Evolutionary conservation across 768 basidiomycete species (phyloP), one percentile per base, ranked within the genome.

Genomic region (Kwoniella shandongensis): DNA sequence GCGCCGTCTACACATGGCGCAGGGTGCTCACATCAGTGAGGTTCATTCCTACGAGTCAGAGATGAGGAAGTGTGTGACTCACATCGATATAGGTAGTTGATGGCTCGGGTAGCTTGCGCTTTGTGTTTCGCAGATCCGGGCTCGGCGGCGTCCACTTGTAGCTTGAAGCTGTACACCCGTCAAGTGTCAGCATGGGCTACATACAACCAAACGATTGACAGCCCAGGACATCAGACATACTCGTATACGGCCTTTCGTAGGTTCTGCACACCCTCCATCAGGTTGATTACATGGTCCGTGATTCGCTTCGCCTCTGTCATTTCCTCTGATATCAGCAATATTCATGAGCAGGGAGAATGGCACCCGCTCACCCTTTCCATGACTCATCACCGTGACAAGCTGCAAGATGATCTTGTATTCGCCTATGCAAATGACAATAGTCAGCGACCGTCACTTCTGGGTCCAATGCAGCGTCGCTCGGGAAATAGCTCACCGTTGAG

Each of bases 321-420:
- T 51, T 45, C 27, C n/a, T 40, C 44, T 6, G 20, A 23, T 41
- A 46, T 35, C 22, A 42, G 41, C 25, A 4, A 25, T 13, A 15
- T 40, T 18, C 30, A 15, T 29, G 38, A 46, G 18, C 30, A 17
- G 26, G 12, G 44, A 20, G 7, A 3, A 44, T n/a, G 20, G 63
- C n/a, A n/a, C n/a, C n/a, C n/a, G n/a, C 71, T 38, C 39, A 73
- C 86, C 79, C 76, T 97, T 97, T 18, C 96, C 94, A 66, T 93
- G 83, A 7, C 89, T 88, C 27, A 97, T 82, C 11, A 97, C 87
- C 4, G 90, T 87, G 44, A 96, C 90, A 54, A 99, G 86, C 61
- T 93, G 91, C 39, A 99, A 79, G 61, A 98, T 96, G 3, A 87
- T 89, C 80, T 97, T 97, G 81, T 97, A 99, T 69, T 98, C 93